Base-by-base conservation (phyloP, 495 filamentous ascomycete genomes). In the Daldinia vernicosa region DNA sequence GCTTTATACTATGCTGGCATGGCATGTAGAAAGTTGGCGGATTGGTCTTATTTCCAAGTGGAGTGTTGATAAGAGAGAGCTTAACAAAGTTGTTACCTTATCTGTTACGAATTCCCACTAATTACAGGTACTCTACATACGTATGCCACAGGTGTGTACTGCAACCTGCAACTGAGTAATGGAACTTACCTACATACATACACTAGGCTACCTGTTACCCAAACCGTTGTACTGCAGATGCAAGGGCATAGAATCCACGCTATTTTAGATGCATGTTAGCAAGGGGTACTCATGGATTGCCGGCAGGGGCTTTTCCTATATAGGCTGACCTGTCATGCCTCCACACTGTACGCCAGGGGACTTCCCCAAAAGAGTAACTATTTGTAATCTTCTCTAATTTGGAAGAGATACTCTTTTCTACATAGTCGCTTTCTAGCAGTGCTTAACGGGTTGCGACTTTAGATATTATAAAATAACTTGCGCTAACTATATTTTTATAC, bases 211-310 rank as follows among this genome's bases (percentile, higher is more conserved):
- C 58, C 24, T 14, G 19, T 6, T 53, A 55, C 58, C 24, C 19
- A 56, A 45, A 43, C 45, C 27, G 60, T 60, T 45, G 50, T 35
- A 62, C 66, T 33, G 24, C 57, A 56, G 37, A 52, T 30, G 24
- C 43, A 54, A 32, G 57, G 65, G 8, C 12, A 61, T 0, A 39
- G 58, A n/a, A 61, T 35, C 65, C 65, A 56, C 60, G 47, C 27
- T 39, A 30, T 39, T 35, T 28, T 11, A 19, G 60, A 61, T 56
- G 70, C 65, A 67, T 64, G 60, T 57, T 40, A 60, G 56, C 66
- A 69, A 53, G 70, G 70, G 47, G 39, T 8, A 57, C 19, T 47
- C 65, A 56, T 72, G 55, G 60, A 59, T 65, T 72, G 39, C 65
- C 65, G 56, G 64, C 61, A 72, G 51, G 70, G 65, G 63, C 24